Evolutionary conservation across 768 basidiomycete species (phyloP), one percentile per base, ranked within the genome.

Genomic region (Tulasnella sp.): DNA sequence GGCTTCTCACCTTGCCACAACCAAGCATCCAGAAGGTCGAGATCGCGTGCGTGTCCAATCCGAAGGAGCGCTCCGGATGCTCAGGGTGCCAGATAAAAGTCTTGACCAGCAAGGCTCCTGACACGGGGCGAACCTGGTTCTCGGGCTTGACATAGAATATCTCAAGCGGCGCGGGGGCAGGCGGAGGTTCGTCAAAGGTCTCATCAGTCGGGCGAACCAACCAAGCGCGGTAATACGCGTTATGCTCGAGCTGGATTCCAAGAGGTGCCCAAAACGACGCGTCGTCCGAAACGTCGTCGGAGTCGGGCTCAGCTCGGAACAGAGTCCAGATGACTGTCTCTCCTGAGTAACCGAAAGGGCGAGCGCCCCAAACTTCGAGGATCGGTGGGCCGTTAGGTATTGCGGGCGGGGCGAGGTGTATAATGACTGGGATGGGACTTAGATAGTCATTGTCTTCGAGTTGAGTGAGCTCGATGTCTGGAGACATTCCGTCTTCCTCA

Each of bases 301-400:
- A 71, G 8, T 78, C 77, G 27, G 71, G 58, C 42, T 78, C 77
- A 18, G 71, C 77, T 18, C 77, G 77, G 31, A 40, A 73, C n/a
- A 48, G 71, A n/a, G 77, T 71, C 77, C 77, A 78, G 16, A 73
- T 52, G 71, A 78, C 62, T 1, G 56, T 71, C 27, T 38, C 39
- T 14, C 77, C 77, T 14, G 38, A n/a, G 68, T 71, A 78, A 34
- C 77, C 77, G 42, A 78, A 78, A 10, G 77, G 77, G 16, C 77
- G 62, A 19, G 56, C 48, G 31, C 77, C 77, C 77, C 77, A 78
- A 34, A 78, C 62, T 52, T 78, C 77, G 27, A 73, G 40, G 31
- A 78, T 40, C 24, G 77, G 77, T 19, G 77, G 77, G n/a, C 62
- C 77, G 42, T 72, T 44, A 24, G 71, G 71, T 19, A 40, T 39